These are phyloP conservation scores for Brachypodium distachyon DNA, from an alignment of 202 grass and related monocot species.

Conservation along the genomic window DNA sequence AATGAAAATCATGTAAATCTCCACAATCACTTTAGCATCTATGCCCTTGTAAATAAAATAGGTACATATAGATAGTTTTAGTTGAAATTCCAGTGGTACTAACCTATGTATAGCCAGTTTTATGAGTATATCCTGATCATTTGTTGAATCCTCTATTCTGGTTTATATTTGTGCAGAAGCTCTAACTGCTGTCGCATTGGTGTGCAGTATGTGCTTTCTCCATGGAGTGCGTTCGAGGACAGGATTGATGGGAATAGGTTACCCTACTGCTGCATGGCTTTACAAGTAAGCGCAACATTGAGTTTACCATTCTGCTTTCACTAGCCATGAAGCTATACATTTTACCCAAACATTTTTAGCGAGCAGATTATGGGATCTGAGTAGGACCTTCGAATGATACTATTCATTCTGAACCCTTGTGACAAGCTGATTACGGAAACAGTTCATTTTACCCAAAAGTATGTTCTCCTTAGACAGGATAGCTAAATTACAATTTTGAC, in stretches of 20 bases:
- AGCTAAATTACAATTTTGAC: neutral
- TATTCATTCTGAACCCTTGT: neutral
- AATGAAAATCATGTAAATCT: neutral
- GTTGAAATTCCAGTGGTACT: neutral
- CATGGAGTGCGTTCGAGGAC: slow-evolving; percentile 68
- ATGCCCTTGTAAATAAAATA: slow-evolving; percentile 1
- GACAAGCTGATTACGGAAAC: no score
- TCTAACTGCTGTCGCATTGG: slow-evolving; percentile 72
- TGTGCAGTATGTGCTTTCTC: slow-evolving; percentile 92
- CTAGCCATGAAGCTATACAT: neutral
- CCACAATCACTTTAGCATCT: neutral
- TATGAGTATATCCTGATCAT: slow-evolving; percentile 6
- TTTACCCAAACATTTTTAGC: neutral
- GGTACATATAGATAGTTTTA: no score
- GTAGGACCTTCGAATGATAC: neutral
- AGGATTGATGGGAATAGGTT: slow-evolving; percentile 91
- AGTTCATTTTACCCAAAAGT: neutral
- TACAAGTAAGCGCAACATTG: slow-evolving; percentile 39
- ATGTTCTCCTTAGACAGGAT: neutral
- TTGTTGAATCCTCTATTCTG: neutral
- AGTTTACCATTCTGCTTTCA: neutral
- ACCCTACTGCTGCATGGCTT: slow-evolving; percentile 83
- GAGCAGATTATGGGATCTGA: neutral
- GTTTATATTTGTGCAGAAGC: slow-evolving; percentile 41
- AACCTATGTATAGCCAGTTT: neutral